A percentile compares a stretch with the other conserved stretches of the same genome.
Conservation (phyloP, 2,329 filamentous ascomycete genomes). For the Coniella lustricola region DNA sequence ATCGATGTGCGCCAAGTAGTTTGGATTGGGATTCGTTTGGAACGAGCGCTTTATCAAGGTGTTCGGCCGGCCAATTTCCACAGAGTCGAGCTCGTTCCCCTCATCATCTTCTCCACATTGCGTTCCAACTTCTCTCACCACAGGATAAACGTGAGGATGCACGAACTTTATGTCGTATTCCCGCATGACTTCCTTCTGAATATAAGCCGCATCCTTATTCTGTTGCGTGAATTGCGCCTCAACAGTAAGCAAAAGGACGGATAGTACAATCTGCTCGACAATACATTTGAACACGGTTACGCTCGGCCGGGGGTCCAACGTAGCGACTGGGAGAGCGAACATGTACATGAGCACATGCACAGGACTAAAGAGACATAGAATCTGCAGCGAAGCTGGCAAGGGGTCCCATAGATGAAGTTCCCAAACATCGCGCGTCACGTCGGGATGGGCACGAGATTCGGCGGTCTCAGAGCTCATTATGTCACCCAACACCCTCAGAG, state of each 20-base stretch:
- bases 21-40: slow-evolving; percentile 74
- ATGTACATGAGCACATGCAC: slow-evolving; percentile 88
- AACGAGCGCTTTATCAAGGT: slow-evolving; percentile 69
- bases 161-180: slow-evolving; percentile 97
- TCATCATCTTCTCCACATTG: slow-evolving; percentile 56
- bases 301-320: slow-evolving; percentile 73
- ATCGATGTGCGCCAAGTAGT: slow-evolving; percentile 67
- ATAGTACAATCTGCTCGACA: slow-evolving; percentile 67
- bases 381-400: slow-evolving; percentile 68
- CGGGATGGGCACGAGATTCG: slow-evolving; percentile 77
- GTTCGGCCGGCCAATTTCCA: slow-evolving; percentile 46
- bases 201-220: slow-evolving; percentile 72
- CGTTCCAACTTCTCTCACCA: slow-evolving; percentile 70
- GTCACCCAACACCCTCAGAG: slow-evolving; percentile 65
- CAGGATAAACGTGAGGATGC: slow-evolving; percentile 76
- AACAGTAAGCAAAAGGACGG: slow-evolving; percentile 67
- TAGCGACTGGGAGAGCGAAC: slow-evolving; percentile 72
- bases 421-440: slow-evolving; percentile 83
- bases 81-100: slow-evolving; percentile 35
- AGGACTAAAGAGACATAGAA: slow-evolving; percentile 89
- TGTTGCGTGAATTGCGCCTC: slow-evolving; percentile 74
- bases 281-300: slow-evolving; percentile 79
- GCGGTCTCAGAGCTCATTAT: slow-evolving; percentile 63
- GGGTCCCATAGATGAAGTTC: slow-evolving; percentile 93
- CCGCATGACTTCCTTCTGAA: slow-evolving; percentile 86